Evolutionary conservation across 257 asterid genomes (phyloP).

Genomic region (Solanum chaucha): DNA sequence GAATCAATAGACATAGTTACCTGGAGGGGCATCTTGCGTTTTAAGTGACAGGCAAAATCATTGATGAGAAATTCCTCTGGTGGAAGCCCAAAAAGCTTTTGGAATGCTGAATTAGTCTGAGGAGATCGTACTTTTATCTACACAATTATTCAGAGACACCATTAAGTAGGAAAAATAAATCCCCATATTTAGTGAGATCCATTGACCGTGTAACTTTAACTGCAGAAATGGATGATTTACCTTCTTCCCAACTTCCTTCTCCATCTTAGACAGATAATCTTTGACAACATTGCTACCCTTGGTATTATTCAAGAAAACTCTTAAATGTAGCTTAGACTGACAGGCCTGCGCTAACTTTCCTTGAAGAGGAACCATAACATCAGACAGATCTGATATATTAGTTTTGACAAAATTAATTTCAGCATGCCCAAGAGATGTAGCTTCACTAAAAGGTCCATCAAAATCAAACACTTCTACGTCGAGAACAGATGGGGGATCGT

Average conservation of each 20-base stretch:
- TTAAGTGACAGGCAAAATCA: constrained; percentile 90
- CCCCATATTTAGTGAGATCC: background rate
- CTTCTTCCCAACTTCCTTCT: constrained; percentile 98
- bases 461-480: constrained; percentile 85
- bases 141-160: constrained; percentile 9
- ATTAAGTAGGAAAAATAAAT: constrained; percentile 6
- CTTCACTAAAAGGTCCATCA: constrained; percentile 93
- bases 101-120: constrained; percentile 94
- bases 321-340: constrained; percentile 85
- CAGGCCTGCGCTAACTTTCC: constrained; percentile 97
- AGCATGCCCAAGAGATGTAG: constrained; percentile 81
- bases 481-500: constrained; percentile 90
- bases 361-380: constrained; percentile 82
- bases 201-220: background rate
- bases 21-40: constrained; percentile 97
- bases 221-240: constrained; percentile 21
- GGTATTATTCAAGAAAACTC: constrained; percentile 80
- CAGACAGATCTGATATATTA: constrained; percentile 77
- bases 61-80: constrained; percentile 97
- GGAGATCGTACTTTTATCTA: constrained; percentile 91
- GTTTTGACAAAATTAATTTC: constrained; percentile 65
- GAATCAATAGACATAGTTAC: constrained; percentile 21
- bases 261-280: constrained; percentile 86
- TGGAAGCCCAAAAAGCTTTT: constrained; percentile 85
- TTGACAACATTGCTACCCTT: constrained; percentile 64